Conservation (phyloP, 345 rosid genomes). For the Lepidium aucheri region DNA sequence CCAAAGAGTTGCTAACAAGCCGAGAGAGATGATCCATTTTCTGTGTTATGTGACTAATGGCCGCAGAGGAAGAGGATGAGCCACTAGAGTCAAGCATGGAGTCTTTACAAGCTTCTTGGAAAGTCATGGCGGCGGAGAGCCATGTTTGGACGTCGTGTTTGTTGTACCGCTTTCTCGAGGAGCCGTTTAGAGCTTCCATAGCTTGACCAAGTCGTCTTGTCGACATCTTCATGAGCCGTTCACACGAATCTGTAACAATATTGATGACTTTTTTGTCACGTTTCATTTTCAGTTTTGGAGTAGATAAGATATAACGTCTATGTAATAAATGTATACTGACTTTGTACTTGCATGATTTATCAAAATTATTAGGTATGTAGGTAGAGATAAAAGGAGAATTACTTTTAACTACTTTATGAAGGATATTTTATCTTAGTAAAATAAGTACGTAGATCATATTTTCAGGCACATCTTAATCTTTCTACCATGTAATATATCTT, state of each 20-base stretch:
- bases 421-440: not conserved
- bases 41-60: constrained; percentile 28
- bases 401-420: not conserved
- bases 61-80: not conserved
- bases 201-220: constrained; percentile 47
- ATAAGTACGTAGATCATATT: not conserved
- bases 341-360: not conserved
- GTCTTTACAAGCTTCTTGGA: constrained; percentile 72
- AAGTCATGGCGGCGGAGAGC: constrained; percentile 69
- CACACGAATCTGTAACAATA: constrained; percentile 40
- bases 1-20: constrained; percentile 51
- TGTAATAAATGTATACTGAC: not conserved
- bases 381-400: not conserved
- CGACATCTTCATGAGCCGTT: constrained; percentile 45
- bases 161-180: constrained; percentile 21
- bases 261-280: not conserved
- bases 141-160: constrained; percentile 63
- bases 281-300: not conserved
- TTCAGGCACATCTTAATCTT: not conserved
- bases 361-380: not conserved
- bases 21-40: constrained; percentile 59
- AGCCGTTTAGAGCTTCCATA: constrained; percentile 31
- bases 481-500: not conserved
- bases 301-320: not conserved
- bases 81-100: constrained; percentile 18